A percentile compares a stretch with the other conserved stretches of the same genome.
Evolutionary conservation across 495 filamentous ascomycete genomes (phyloP).

Genomic region (Aspergillus asperescens): DNA sequence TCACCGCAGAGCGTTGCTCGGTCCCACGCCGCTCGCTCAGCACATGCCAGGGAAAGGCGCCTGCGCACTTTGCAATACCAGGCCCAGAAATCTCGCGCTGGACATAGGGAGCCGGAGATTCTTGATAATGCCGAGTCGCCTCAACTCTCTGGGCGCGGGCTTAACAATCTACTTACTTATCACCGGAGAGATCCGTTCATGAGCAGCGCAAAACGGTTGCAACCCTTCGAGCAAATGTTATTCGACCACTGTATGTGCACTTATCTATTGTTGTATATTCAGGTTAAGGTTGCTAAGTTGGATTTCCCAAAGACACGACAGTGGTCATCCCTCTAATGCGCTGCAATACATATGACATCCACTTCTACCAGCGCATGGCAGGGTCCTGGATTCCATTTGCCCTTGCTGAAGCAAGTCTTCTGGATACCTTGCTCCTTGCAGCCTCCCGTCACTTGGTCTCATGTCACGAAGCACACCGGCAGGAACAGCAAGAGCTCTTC

Average conservation of each 20-base stretch:
- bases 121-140: not conserved
- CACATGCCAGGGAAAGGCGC: conserved; percentile 20
- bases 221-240: conserved; percentile 1
- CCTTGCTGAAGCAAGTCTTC: not conserved
- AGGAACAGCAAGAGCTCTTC: not conserved
- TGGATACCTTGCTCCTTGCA: not conserved
- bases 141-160: not conserved
- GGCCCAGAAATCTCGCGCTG: conserved; percentile 12
- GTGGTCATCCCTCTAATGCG: conserved; percentile 20
- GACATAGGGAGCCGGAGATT: not conserved
- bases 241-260: conserved; percentile 7
- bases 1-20: conserved; percentile 22
- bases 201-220: not conserved
- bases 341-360: conserved; percentile 8
- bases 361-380: conserved; percentile 13
- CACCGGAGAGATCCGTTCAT: conserved; percentile 1
- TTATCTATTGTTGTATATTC: too few species aligned
- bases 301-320: conserved; percentile 8
- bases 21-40: conserved; percentile 21
- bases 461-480: not conserved
- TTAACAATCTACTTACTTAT: not conserved
- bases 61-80: conserved; percentile 21
- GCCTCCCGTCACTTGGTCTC: not conserved
- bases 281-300: not conserved
- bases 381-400: not conserved